Evolutionary conservation across 169 alveolate species (phyloP), one percentile per base, ranked within the genome.

Genomic region (Miamiensis avidus): DNA sequence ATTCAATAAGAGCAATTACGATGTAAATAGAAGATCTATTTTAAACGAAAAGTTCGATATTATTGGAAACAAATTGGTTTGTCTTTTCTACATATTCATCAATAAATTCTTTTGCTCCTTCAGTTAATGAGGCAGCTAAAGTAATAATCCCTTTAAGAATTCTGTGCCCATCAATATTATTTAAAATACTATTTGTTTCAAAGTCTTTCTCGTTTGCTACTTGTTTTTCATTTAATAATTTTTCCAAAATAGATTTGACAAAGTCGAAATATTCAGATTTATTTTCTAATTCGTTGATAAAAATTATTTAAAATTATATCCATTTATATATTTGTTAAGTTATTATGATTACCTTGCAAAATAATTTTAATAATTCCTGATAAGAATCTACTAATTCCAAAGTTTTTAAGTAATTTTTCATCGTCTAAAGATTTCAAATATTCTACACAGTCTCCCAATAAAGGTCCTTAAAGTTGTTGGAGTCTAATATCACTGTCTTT

Each of bases 111-210:
- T 49, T 65, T 25, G 74, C 25, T 79, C 64, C 84, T 34, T 49
- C 84, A 1, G 30, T 79, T 0, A 79, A 33, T 49, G 34, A 75
- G 11, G 34, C 29, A 32, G 65, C 75, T 16, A 79, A 27, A 29
- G 65, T 49, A 79, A 79, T 79, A 0, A 79, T 49, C 28, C 64
- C 64, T 79, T 79, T 79, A 30, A 79, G 29, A n/a, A 79, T 79
- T 79, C 84, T 79, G 34, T 79, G 84, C 26, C 76, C 31, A 79
- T 79, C 84, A 1, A 34, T 69, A 29, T 79, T 69, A 27, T 74
- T 79, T n/a, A 79, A 29, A 27, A 79, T 34, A 16, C 77, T 34
- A 1, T 79, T 33, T 34, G 34, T 76, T n/a, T 34, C 65, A 33
- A 79, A 79, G 16, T 34, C 31, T 28, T 64, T 49, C 33, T 79